Base-by-base conservation (phyloP, 2,329 filamentous ascomycete species). In the Colletotrichum viniferum region DNA sequence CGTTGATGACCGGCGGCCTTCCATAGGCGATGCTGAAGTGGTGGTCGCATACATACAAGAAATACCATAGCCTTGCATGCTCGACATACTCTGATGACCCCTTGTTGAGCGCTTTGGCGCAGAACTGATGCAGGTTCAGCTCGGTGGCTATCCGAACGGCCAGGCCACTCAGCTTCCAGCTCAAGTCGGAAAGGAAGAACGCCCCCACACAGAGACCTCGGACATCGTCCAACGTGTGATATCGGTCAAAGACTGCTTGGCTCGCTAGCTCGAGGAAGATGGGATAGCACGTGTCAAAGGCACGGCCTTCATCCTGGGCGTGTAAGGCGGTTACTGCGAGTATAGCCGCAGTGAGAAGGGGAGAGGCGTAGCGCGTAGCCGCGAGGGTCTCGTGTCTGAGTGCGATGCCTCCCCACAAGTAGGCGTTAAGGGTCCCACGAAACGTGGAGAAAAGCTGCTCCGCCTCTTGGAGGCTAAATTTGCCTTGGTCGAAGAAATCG, bases 21-120 rank as follows among this genome's bases (percentile, higher is more conserved):
- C 82, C 82, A 68, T 93, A 93, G 1, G 92, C 88, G 66, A 93
- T 92, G 68, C 90, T 92, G 32, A 93, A 90, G 80, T 93, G 92
- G 76, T 92, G 91, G 78, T 93, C 92, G 78, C 91, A 93, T 2
- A 92, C 90, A 78, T 93, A 93, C 1, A 92, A 82, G 38, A 92
- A 80, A 80, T 92, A 93, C 90, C 91, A 93, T 8, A 93, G 83
- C 56, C 91, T 85, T 6, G 91, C 88, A 30, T 88, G 86, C 74
- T 92, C 88, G 78, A 89, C 87, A 69, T 90, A 85, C 76, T 89
- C 86, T 5, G 78, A 81, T 24, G 85, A 83, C 0, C 86, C 86
- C 24, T 85, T 84, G 8, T 77, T 77, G 3, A 88, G 83, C 58
- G 89, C 84, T 78, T 87, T 88, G 61, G 87, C 85, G 72, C 88